Evolutionary conservation across 305 asterid genomes (phyloP), one percentile per base, ranked within the genome.

Genomic region (Ajuga reptans): DNA sequence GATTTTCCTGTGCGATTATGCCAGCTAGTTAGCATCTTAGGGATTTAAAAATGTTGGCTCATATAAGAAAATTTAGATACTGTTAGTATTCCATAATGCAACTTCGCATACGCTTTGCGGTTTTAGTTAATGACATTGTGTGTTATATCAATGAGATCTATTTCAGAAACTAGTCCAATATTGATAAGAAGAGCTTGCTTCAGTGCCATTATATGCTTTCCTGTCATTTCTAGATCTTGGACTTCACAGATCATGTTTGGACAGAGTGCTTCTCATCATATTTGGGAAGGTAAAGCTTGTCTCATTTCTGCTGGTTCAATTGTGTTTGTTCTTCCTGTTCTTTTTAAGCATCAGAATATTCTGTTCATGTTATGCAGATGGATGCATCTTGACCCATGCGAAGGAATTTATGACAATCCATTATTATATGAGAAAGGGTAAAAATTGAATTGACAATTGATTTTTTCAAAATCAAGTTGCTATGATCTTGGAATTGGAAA

Each of bases 381-480:
- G 98, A 87, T 92, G 92, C 98, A 92, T 79, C 96, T 92, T 73
- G 98, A 92, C 80, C 96, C 98, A 36, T 92, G 98, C 77, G 98
- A 92, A 77, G 97, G 96, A 79, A 90, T 87, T 70, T 88, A 85
- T 71, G 97, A 88, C 87, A 92, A 78, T 59, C 98, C 96, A 24
- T 78, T 92, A 58, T 81, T 92, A 64, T 92, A 92, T 79, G 98
- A 92, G 82, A 88, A 87, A 80, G 98, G 98, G 98, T 92, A 88
- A 62, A 66, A 69, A 43, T 78, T 73, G 61, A 74, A 34, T 66
- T 50, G 14, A 5, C 51, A 50, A 14, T 15, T 27, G 31, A 53
- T 34, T 66, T 39, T 53, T 60, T 79, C 66, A 39, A 14, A 60
- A 2, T 27, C 36, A 63, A 61, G 69, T 72, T 68, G 60, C 64